A percentile compares a stretch with the other conserved stretches of the same genome.
These are phyloP conservation scores for Globisporangium mamillatum DNA, from an alignment of 352 stramenopile species.

Conservation along the genomic window DNA sequence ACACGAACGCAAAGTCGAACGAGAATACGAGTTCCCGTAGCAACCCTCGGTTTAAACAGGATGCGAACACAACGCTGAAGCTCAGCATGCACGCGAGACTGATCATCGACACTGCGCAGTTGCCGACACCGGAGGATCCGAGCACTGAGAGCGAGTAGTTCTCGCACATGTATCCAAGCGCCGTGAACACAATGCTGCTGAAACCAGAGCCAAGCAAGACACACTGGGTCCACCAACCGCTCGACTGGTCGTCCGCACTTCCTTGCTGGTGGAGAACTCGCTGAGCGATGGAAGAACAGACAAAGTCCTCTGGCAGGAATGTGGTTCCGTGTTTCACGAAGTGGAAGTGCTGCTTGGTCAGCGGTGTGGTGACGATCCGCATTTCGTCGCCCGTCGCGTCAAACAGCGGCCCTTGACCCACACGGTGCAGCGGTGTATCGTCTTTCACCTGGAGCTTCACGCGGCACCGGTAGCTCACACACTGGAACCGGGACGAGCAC, in stretches of 20 bases:
- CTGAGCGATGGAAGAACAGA: too few species aligned
- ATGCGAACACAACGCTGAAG: not conserved
- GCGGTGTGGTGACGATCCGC: not conserved
- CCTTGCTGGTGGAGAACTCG: too few species aligned
- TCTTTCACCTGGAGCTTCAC: conserved; percentile 12
- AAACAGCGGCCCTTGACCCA: not conserved
- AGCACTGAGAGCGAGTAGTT: not conserved
- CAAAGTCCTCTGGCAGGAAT: not conserved
- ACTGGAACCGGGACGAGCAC: not conserved
- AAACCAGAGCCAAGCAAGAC: too few species aligned
- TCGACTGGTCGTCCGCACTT: too few species aligned
- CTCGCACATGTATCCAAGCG: too few species aligned
- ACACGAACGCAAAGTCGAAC: conserved; percentile 34
- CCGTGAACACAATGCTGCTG: too few species aligned
- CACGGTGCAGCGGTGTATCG: not conserved
- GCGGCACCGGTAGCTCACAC: conserved; percentile 23
- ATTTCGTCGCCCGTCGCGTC: not conserved
- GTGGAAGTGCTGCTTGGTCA: not conserved
- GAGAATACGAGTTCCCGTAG: conserved; percentile 4
- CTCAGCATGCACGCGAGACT: not conserved
- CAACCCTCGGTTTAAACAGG: conserved; percentile 1
- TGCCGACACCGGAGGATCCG: not conserved
- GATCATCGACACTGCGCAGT: not conserved
- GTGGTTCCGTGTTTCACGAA: not conserved
- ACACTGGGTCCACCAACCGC: too few species aligned